A percentile compares a stretch with the other conserved stretches of the same genome.
phyloP scores from a whole-genome alignment of 257 asterid genomes.

The Ehretia macrophylla region DNA sequence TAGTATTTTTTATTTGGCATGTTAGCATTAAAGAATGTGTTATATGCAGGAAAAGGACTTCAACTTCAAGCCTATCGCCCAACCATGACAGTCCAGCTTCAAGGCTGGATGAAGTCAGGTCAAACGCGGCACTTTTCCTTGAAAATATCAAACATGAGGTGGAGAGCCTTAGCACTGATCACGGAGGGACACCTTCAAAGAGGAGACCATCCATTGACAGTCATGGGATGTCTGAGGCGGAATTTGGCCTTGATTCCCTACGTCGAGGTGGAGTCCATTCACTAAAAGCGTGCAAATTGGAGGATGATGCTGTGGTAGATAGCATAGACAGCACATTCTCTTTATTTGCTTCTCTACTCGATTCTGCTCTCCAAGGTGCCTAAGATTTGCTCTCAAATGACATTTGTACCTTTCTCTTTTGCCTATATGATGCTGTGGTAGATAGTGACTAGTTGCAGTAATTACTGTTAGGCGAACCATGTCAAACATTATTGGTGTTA shows the following conservation, averaged over 20 bases:
- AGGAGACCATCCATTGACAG: conserved; percentile 46
- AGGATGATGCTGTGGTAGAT: conserved; percentile 54
- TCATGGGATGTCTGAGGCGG: conserved; percentile 36
- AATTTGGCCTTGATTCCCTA: conserved; percentile 27
- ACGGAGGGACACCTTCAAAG: conserved; percentile 46
- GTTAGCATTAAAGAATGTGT: too few species aligned
- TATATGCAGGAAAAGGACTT: conserved; percentile 55
- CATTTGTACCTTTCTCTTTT: not conserved
- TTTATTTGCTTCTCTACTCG: conserved; percentile 82
- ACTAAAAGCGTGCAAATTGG: conserved; percentile 69
- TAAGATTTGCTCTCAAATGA: not conserved
- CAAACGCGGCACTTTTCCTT: conserved; percentile 78
- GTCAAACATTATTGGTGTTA: too few species aligned
- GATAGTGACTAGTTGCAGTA: not conserved
- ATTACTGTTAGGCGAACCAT: not conserved
- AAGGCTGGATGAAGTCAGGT: conserved; percentile 47
- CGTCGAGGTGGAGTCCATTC: conserved; percentile 60
- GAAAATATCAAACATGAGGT: conserved; percentile 81
- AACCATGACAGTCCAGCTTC: conserved; percentile 57
- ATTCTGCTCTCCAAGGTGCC: conserved; percentile 89
- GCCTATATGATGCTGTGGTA: not conserved
- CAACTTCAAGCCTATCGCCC: conserved; percentile 63
- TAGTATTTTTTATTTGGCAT: conserved; percentile 11
- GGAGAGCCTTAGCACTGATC: conserved; percentile 48
- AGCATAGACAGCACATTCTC: conserved; percentile 61